Base-by-base conservation (phyloP, 139 green algal species). In the Volvox reticuliferus region DNA sequence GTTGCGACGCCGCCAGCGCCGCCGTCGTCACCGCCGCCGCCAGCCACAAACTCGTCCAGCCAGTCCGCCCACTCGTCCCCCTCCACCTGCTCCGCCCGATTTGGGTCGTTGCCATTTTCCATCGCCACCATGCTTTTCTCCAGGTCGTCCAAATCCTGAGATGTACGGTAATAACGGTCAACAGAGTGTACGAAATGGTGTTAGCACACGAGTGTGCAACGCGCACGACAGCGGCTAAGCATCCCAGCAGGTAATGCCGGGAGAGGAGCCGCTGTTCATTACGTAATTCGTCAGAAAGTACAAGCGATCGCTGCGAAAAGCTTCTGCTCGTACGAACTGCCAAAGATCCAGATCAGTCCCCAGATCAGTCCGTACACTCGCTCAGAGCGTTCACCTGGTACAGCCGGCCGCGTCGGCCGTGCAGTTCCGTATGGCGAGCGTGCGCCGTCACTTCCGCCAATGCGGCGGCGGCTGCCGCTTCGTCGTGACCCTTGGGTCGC, bases 1-100 rank as follows among this genome's bases (percentile, higher is more conserved):
- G 71, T 32, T 24, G 24, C 78, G 18, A 32, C 65, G 14, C 37
- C 84, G n/a, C 18, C 76, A 2, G 18, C 76, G 12, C 18, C 76
- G 9, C 36, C 55, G 16, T 35, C 65, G 13, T 67, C 81, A 20
- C 75, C 86, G 82, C 94, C 93, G 6, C 93, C 94, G 0, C 86
- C 86, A 35, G 96, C 88, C 82, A 97, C 94, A 92, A 98, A 98
- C 50, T 96, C 95, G 88, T 97, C 96, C 61, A 96, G 79, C 89
- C 96, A 93, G 82, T 97, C 95, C 28, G 92, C 95, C 79, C 71
- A 90, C 55, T 94, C 90, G 37, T 91, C 90, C 1, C 91, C 91
- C 84, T 90, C 90, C 61, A 91, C 87, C 55, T 55, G 33, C 87
- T 91, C 36, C 1, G 32, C 61, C 12, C 36, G 32, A 6, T 76